Percentiles rank a stretch among this genome's conserved stretches.
These are phyloP conservation scores for Tolypocladium endophyticum DNA, from an alignment of 2,329 filamentous ascomycete species.

Conservation along the genomic window DNA sequence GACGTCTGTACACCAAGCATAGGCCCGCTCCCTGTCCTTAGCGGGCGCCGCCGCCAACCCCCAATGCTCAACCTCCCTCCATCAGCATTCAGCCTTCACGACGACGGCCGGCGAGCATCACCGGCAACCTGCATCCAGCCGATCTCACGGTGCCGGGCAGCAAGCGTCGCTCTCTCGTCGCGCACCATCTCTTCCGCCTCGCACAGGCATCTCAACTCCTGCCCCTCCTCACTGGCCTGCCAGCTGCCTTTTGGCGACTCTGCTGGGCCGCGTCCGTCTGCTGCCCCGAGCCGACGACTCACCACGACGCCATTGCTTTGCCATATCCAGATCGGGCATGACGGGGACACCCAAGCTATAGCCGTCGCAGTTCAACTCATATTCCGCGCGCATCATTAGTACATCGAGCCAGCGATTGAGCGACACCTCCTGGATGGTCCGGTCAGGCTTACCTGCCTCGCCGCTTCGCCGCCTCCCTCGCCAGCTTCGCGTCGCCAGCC, in stretches of 20 bases:
- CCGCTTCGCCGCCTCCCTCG: not conserved
- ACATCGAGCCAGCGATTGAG: not conserved
- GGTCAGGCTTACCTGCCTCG: constrained; percentile 1
- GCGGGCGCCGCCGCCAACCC: constrained; percentile 3
- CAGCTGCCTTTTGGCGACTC: not conserved
- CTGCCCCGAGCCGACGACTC: not conserved
- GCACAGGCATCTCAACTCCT: not conserved
- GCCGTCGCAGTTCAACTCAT: not conserved
- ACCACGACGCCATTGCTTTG: not conserved
- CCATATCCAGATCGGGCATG: not conserved
- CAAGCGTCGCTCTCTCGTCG: not conserved
- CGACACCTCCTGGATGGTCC: not conserved
- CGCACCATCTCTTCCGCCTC: not conserved
- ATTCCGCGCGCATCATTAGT: not conserved
- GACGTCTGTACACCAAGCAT: constrained; percentile 7
- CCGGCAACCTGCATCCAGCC: not conserved
- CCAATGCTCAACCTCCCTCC: constrained; percentile 16
- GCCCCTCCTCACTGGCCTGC: not conserved
- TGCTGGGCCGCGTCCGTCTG: not conserved
- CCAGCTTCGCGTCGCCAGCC: not conserved
- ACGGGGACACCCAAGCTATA: not conserved
- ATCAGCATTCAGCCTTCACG: constrained; percentile 10
- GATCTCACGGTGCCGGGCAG: not conserved
- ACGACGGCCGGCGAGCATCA: not conserved
- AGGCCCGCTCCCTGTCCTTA: constrained; percentile 4